Evolutionary conservation across 129 eudicot species (phyloP), one percentile per base, ranked within the genome.

Genomic region (Logfia minima): DNA sequence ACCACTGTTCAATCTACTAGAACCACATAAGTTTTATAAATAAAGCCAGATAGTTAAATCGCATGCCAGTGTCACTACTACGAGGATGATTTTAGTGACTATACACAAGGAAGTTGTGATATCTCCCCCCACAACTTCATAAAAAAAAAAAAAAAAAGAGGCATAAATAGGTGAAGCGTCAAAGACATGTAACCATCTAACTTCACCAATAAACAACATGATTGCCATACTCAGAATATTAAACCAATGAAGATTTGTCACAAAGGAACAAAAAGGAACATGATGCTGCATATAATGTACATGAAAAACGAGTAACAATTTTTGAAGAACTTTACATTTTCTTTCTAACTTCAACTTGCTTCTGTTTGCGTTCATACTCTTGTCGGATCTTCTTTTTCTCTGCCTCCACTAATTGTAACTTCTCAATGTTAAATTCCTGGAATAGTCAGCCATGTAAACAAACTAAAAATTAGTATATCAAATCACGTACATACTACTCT

Each of bases 341-440:
- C 87, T 81, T 90, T 14, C 98, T 89, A 35, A 90, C 88, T 76
- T 93, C 86, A 28, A 93, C 97, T 90, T 88, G 97, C 82, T 90
- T 93, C 85, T 88, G 90, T 58, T 93, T 93, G 56, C 98, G 97
- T 86, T 93, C 98, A 64, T 88, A 90, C 87, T 93, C 97, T 34
- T 93, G 98, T 31, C 89, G 87, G 84, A 93, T 90, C 96, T 93
- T 93, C 87, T 88, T 90, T 92, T 93, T 93, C 92, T 93, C 98
- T 31, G 98, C 98, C 82, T 93, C 96, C 59, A 90, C 98, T 84
- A 92, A 69, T 72, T 92, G 98, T 79, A 92, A 78, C 83, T 92
- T 92, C 89, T 92, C 98, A 53, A 92, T 92, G 82, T 92, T 92
- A 82, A 92, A 92, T 73, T 89, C 96, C 96, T 89, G 78, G 6